A percentile compares a stretch with the other conserved stretches of the same genome.
phyloP scores from a whole-genome alignment of 768 basidiomycete species.

The Tulasnella sp. region DNA sequence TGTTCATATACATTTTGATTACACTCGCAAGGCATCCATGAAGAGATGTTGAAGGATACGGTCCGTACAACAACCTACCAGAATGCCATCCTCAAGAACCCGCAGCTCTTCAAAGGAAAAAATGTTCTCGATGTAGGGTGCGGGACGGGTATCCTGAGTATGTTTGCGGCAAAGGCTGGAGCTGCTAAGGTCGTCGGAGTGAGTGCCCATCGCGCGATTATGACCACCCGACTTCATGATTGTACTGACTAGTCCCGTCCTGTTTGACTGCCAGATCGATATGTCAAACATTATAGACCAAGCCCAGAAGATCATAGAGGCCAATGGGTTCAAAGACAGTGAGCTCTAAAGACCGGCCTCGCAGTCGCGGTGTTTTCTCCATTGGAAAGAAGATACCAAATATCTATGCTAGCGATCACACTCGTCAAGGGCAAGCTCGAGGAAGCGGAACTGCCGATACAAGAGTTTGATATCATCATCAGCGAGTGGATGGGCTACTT shows the following conservation, averaged over 20 bases:
- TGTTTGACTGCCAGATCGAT: slow-evolving; percentile 57
- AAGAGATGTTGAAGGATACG: slow-evolving; percentile 97
- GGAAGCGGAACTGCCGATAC: slow-evolving; percentile 76
- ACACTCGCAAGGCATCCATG: slow-evolving; percentile 77
- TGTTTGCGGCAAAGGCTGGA: slow-evolving; percentile 96
- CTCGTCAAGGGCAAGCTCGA: slow-evolving; percentile 98
- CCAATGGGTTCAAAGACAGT: slow-evolving; percentile 96
- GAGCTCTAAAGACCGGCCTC: slow-evolving; percentile 26
- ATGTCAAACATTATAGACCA: slow-evolving; percentile 99
- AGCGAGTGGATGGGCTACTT: slow-evolving; percentile 99
- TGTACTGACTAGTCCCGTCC: too few species aligned
- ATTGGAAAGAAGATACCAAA: neutral
- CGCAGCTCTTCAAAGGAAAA: slow-evolving; percentile 93
- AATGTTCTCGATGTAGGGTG: slow-evolving; percentile 97
- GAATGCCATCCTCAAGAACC: slow-evolving; percentile 86
- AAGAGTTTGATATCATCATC: slow-evolving; percentile 96
- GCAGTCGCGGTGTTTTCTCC: neutral
- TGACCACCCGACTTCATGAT: neutral
- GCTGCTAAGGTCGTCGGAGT: slow-evolving; percentile 91
- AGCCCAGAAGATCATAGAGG: slow-evolving; percentile 91
- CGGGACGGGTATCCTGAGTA: slow-evolving; percentile 94
- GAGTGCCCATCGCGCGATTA: slow-evolving; percentile 31
- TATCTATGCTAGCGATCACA: slow-evolving; percentile 58
- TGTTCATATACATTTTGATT: neutral
- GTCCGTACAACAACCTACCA: slow-evolving; percentile 95